phyloP scores from a whole-genome alignment of 1,139 yeast genomes.

The Eremothecium cymbalariae region DNA sequence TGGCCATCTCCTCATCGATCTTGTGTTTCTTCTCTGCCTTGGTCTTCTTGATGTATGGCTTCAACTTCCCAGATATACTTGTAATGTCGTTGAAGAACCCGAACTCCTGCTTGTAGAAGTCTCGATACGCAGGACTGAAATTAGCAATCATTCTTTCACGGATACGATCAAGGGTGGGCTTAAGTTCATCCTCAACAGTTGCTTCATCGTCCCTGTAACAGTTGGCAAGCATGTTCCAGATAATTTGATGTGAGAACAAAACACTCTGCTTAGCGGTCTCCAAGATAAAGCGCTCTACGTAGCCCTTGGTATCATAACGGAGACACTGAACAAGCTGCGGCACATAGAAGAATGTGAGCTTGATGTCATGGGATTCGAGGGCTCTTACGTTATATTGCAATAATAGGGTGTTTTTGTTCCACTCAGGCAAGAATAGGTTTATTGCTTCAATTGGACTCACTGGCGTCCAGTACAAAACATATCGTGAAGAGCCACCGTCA shows the following conservation, averaged over 20 bases:
- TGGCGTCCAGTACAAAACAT: conserved; percentile 63
- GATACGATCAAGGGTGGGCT: conserved; percentile 75
- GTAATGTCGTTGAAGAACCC: conserved; percentile 88
- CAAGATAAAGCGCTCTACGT: conserved; percentile 77
- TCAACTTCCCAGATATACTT: conserved; percentile 83
- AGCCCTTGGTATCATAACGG: conserved; percentile 74
- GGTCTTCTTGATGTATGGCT: conserved; percentile 85
- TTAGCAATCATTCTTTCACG: conserved; percentile 55
- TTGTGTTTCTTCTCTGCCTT: conserved; percentile 95
- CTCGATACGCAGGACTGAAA: conserved; percentile 53
- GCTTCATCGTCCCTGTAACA: conserved; percentile 86
- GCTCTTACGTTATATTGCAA: conserved; percentile 89
- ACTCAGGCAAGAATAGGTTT: conserved; percentile 72
- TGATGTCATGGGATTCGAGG: conserved; percentile 78
- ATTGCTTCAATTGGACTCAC: conserved; percentile 81
- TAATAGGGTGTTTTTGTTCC: conserved; percentile 56
- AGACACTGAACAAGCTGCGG: conserved; percentile 95
- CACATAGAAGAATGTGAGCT: conserved; percentile 87
- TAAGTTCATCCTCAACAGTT: conserved; percentile 66
- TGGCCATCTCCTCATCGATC: conserved; percentile 92
- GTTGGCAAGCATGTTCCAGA: conserved; percentile 97
- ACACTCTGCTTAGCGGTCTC: conserved; percentile 91
- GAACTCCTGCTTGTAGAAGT: conserved; percentile 76
- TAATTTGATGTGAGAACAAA: conserved; percentile 92
- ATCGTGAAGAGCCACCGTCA: conserved; percentile 23